Percentiles rank a stretch among this genome's conserved stretches.
Conservation (phyloP, 1,284 basidiomycete species). For the Ganoderma meredithae region DNA sequence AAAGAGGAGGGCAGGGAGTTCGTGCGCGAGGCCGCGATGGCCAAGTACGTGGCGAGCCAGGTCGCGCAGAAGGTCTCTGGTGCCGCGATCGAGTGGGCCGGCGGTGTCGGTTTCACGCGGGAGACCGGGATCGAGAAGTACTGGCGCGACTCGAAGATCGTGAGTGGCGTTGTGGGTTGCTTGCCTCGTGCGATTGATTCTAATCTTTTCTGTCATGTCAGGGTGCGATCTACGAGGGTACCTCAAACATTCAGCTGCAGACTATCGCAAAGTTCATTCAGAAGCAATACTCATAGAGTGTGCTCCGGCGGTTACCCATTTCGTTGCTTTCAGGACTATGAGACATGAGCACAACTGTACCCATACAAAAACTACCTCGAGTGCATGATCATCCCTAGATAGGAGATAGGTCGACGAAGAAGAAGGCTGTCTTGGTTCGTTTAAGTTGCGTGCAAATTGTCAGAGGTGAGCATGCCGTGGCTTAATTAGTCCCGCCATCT, state of each 20-base stretch:
- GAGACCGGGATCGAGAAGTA: conserved; percentile 96
- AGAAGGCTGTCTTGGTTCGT: neutral
- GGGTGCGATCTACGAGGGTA: conserved; percentile 96
- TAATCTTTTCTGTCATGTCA: conserved; percentile 37
- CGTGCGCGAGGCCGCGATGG: conserved; percentile 96
- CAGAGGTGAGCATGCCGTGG: neutral
- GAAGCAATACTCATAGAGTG: conserved; percentile 69
- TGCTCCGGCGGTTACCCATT: neutral
- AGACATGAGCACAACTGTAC: conserved; percentile 1
- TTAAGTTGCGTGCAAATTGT: neutral
- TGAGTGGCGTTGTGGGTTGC: conserved; percentile 47
- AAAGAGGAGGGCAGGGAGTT: conserved; percentile 92
- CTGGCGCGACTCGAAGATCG: conserved; percentile 96
- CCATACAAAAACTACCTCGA: neutral
- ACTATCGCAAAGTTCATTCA: conserved; percentile 95
- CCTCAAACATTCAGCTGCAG: conserved; percentile 95
- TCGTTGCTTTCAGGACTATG: neutral
- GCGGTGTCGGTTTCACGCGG: conserved; percentile 94
- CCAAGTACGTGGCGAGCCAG: conserved; percentile 89
- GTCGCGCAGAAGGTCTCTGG: conserved; percentile 92
- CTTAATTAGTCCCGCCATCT: neutral
- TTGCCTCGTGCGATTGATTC: neutral
- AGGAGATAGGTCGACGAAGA: neutral
- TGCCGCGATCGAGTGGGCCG: conserved; percentile 95
- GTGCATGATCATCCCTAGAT: neutral